A percentile compares a stretch with the other conserved stretches of the same genome.
phyloP scores from a whole-genome alignment of 441 rosid genomes.

The Croton setiger region DNA sequence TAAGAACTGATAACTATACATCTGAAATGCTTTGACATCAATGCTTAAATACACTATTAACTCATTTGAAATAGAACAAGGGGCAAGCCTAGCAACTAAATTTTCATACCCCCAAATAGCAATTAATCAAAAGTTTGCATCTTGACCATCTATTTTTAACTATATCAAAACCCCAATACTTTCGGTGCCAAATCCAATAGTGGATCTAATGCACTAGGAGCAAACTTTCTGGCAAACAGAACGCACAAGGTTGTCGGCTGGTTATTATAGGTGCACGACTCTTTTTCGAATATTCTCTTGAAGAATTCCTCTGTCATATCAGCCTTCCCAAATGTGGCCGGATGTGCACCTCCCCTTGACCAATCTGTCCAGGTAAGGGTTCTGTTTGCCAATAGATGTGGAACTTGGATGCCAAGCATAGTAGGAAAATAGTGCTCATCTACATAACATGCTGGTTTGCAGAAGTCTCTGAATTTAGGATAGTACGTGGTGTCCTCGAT shows the following conservation, averaged over 20 bases:
- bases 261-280: slow-evolving; percentile 54
- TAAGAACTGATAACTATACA: slow-evolving; percentile 14
- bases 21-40: slow-evolving; percentile 6
- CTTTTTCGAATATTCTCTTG: slow-evolving; percentile 39
- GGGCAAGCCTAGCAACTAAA: slow-evolving; percentile 1
- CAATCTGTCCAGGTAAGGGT: slow-evolving; percentile 84
- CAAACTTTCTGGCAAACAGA: slow-evolving; percentile 82
- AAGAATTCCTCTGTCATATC: slow-evolving; percentile 57
- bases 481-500: slow-evolving; percentile 56
- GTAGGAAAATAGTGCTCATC: slow-evolving; percentile 95
- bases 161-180: slow-evolving; percentile 43
- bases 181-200: slow-evolving; percentile 48
- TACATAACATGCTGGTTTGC: slow-evolving; percentile 73
- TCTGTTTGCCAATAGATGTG: slow-evolving; percentile 66
- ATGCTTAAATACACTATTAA: slow-evolving; percentile 5
- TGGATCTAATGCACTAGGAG: slow-evolving; percentile 79
- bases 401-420: slow-evolving; percentile 59
- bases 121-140: neutral
- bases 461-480: slow-evolving; percentile 74
- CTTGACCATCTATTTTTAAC: neutral
- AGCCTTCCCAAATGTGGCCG: slow-evolving; percentile 59
- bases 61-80: slow-evolving; percentile 4
- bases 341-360: slow-evolving; percentile 95
- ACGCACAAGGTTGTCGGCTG: slow-evolving; percentile 47
- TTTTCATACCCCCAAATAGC: neutral